Evolutionary conservation across 345 rosid species (phyloP), one percentile per base, ranked within the genome.

Genomic region (Sisymbrium altissimum): DNA sequence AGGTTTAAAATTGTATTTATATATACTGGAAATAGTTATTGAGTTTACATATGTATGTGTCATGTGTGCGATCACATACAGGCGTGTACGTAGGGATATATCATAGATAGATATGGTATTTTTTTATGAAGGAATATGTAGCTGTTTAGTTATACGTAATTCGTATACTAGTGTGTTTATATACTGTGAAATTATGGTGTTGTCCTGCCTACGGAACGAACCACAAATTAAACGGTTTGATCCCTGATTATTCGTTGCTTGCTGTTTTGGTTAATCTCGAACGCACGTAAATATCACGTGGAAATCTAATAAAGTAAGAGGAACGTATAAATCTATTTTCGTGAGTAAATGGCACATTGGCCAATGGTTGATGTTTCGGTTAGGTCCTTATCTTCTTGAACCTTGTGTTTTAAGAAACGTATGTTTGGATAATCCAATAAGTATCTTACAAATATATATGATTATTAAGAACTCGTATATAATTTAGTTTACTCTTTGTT

Each of bases 191-290:
- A 5, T 39, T 18, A 11, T 29, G 40, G 63, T 55, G 64, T 13
- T 17, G 53, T 68, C 41, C 19, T 17, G 63, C 48, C 45, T 71
- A 60, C 50, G 40, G 60, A 25, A 48, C 27, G 27, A 71, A 49
- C 32, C 52, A 49, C 68, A 61, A 61, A 59, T 23, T 1, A 23
- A 23, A 23, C 39, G 30, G 61, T 14, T 4, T 71, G 35, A 48
- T 48, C 3, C 39, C 50, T 36, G 29, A 48, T 36, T 23, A 60
- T 60, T 25, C 60, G 38, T 71, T 48, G 75, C 75, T 60, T 48
- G 38, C 59, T 60, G 23, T 23, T 59, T 57, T 59, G 46, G 65
- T 35, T 70, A 38, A 11, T 46, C 17, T 46, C 35, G 4, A 32
- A 35, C 29, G 15, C 41, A 71, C 40, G 43, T 39, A 38, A 38